phyloP scores from a whole-genome alignment of 2,329 filamentous ascomycete genomes.

The Nemania sp. region DNA sequence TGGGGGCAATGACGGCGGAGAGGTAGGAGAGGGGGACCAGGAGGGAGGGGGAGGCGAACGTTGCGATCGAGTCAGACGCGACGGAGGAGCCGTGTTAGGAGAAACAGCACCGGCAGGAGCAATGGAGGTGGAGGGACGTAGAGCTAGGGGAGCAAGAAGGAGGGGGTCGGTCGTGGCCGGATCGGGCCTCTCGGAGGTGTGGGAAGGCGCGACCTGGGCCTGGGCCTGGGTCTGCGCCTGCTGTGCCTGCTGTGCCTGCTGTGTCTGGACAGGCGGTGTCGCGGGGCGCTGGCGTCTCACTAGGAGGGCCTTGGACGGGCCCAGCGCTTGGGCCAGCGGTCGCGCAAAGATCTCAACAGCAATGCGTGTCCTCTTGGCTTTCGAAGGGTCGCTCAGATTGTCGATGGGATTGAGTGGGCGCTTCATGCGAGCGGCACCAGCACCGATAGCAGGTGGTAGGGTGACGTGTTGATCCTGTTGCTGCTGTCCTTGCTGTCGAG shows the following conservation, averaged over 20 bases:
- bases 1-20: slow-evolving; percentile 26
- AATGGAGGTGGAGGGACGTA: slow-evolving; percentile 25
- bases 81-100: no score
- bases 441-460: slow-evolving; percentile 37
- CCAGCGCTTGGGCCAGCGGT: slow-evolving; percentile 30
- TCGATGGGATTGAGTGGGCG: slow-evolving; percentile 51
- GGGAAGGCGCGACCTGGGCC: slow-evolving; percentile 33
- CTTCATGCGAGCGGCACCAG: slow-evolving; percentile 48
- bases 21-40: slow-evolving; percentile 4
- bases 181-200: slow-evolving; percentile 27
- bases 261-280: slow-evolving; percentile 23
- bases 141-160: slow-evolving; percentile 27
- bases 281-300: slow-evolving; percentile 32
- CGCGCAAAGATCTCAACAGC: slow-evolving; percentile 55
- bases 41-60: no score
- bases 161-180: slow-evolving; percentile 27
- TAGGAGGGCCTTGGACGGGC: slow-evolving; percentile 34
- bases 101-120: slow-evolving; percentile 24
- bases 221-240: no score
- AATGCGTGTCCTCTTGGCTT: slow-evolving; percentile 55
- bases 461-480: slow-evolving; percentile 14
- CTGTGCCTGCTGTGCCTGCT: no score
- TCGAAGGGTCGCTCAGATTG: slow-evolving; percentile 49
- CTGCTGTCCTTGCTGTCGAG: slow-evolving; percentile 3
- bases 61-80: background rate